These are phyloP conservation scores for Pleurotus tuoliensis DNA, from an alignment of 768 basidiomycete species.

Conservation along the genomic window DNA sequence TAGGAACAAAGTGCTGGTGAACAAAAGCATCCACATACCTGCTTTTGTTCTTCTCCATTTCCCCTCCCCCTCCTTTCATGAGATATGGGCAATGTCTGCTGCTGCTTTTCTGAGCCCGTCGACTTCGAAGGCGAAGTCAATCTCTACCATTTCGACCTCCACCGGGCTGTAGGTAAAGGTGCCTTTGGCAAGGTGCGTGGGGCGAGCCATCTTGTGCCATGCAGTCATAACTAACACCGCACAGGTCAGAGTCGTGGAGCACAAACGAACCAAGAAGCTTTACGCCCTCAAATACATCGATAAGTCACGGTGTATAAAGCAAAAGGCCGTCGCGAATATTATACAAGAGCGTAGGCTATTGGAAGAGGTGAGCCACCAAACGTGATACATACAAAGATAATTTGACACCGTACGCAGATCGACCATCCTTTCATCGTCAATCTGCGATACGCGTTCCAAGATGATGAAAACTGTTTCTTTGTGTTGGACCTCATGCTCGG, in stretches of 20 bases:
- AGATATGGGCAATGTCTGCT: constrained; percentile 52
- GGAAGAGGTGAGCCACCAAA: constrained; percentile 66
- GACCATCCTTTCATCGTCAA: constrained; percentile 90
- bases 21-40: constrained; percentile 1
- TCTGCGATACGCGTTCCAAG: constrained; percentile 93
- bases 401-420: constrained; percentile 42
- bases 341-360: constrained; percentile 91
- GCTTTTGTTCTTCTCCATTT: constrained; percentile 19
- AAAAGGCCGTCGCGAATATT: constrained; percentile 88
- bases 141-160: constrained; percentile 95
- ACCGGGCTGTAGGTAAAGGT: constrained; percentile 93
- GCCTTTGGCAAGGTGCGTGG: constrained; percentile 89
- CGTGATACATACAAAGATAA: background rate
- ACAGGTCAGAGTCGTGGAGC: constrained; percentile 95
- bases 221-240: constrained; percentile 9
- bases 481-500: constrained; percentile 96
- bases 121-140: constrained; percentile 84
- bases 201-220: constrained; percentile 16
- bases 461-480: constrained; percentile 97
- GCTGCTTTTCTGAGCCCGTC: constrained; percentile 70
- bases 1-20: constrained; percentile 6
- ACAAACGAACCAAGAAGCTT: constrained; percentile 87
- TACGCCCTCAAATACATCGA: constrained; percentile 99
- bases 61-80: constrained; percentile 28
- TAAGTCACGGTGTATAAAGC: constrained; percentile 86